Evolutionary conservation across 2,329 filamentous ascomycete species (phyloP), one percentile per base, ranked within the genome.

Genomic region (Sphaceloma murrayae): DNA sequence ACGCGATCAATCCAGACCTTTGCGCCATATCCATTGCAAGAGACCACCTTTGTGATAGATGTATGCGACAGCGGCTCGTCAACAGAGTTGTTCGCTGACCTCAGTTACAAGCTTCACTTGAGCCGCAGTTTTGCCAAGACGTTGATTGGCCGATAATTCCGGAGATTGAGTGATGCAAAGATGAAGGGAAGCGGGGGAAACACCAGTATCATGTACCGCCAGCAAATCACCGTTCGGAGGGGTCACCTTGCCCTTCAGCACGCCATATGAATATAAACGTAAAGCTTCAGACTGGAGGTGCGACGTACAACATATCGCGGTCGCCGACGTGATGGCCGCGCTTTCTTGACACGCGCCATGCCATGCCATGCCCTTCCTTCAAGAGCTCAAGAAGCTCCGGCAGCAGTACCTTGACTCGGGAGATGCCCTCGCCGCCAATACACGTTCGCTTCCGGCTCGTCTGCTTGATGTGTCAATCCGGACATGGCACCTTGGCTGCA

Each of bases 401-500:
- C 36, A 30, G 24, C 36, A 30, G 24, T 40, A 40, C 13, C 13
- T 27, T 10, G 36, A 40, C 16, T 22, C 22, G 11, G 36, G 36
- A 4, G 36, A 40, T 40, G 36, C 36, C 11, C 30, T 29, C 17
- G 27, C 36, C 22, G 36, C 36, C 22, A 40, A 40, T 22, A 40
- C 36, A 14, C 13, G 36, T 29, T 40, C 36, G 18, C 24, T 40
- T 16, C 36, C 36, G 19, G 36, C 36, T 13, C 36, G 36, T n/a
- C 22, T 40, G 9, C 36, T 40, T 40, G 36, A 40, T 22, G 36
- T 40, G 19, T 29, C 19, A 9, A 40, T 40, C 14, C 36, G 36
- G 14, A 40, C 36, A 18, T 82, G 76, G 74, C 66, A 80, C 58
- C 59, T 82, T 4, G 78, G 79, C 0, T 73, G 82, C 51, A 82